Evolutionary conservation across 352 stramenopile genomes (phyloP), one percentile per base, ranked within the genome.

Genomic region (Phytophthora colocasiae): DNA sequence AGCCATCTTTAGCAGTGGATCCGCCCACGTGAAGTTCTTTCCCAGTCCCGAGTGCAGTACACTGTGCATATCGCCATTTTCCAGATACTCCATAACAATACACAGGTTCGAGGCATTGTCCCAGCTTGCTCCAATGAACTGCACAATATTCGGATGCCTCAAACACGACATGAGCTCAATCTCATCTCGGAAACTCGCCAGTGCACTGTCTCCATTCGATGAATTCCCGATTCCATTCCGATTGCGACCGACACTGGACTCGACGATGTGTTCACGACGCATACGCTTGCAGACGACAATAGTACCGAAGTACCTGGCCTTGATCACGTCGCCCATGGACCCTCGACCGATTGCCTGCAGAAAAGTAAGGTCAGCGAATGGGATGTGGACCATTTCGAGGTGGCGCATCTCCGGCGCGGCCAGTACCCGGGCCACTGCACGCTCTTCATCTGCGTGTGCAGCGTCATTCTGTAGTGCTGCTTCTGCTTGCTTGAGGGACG

Each of bases 21-120:
- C 89, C 27, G 81, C 73, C 89, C 89, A 96, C 32, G 85, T 89
- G 43, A 96, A 95, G 55, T 83, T 85, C 31, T 86, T 83, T 9
- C 86, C 86, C n/a, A 94, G 73, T 12, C 70, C 81, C 34, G 85
- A 93, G 65, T 96, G 86, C 36, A 96, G 73, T 24, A 95, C 87
- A 50, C 78, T 85, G 66, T 96, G 89, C 83, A 96, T 90, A 56
- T 96, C 89, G 17, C 89, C 89, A 55, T 95, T 94, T 60, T 96
- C 89, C n/a, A 96, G 49, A 61, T 93, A 96, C 50, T 96, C 89
- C 85, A 96, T 94, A 26, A 96, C 82, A 51, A 96, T 95, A 39
- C 89, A 96, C 47, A 96, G 57, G 55, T 96, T 96, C 3, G 87
- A 93, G 27, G 81, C 89, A 56, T 95, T 95, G 56, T 96, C 86